These are phyloP conservation scores for Pisolithus sp. DNA, from an alignment of 768 basidiomycete species.

Conservation along the genomic window DNA sequence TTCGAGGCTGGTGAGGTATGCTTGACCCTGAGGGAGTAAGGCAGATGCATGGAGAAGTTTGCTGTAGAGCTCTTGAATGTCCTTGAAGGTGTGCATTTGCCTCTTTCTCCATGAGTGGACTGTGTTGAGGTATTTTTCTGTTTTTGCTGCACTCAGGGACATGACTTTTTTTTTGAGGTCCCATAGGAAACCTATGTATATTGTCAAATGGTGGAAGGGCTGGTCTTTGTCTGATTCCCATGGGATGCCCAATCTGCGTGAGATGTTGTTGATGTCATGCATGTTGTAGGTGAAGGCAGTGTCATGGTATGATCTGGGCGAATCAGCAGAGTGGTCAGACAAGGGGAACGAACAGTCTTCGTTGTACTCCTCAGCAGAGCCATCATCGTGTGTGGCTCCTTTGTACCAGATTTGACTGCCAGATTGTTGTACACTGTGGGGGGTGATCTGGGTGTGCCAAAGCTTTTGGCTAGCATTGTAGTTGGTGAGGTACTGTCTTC, in stretches of 20 bases:
- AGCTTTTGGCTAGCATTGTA: no score
- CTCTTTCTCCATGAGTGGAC: not conserved
- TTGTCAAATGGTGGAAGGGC: constrained; percentile 1
- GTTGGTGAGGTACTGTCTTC: no score
- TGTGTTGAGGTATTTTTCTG: constrained; percentile 1
- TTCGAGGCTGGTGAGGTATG: no score
- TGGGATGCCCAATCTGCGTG: no score
- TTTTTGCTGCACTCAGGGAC: constrained; percentile 19
- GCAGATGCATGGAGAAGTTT: no score
- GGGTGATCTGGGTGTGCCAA: no score
- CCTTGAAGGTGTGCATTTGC: no score
- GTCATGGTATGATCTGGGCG: constrained; percentile 1
- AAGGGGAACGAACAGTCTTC: not conserved
- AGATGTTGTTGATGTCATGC: no score
- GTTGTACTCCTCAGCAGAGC: not conserved
- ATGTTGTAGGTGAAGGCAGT: no score
- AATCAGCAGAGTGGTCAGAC: not conserved
- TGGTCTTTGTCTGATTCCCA: constrained; percentile 14
- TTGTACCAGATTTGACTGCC: constrained; percentile 5
- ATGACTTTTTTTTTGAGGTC: constrained; percentile 20
- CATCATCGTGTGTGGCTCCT: not conserved
- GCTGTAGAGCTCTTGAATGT: no score
- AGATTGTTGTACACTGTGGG: no score
- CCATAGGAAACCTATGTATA: constrained; percentile 31
- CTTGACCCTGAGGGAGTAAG: no score